Conservation (phyloP, 768 basidiomycete genomes). For the Strobilomyces confusus region DNA sequence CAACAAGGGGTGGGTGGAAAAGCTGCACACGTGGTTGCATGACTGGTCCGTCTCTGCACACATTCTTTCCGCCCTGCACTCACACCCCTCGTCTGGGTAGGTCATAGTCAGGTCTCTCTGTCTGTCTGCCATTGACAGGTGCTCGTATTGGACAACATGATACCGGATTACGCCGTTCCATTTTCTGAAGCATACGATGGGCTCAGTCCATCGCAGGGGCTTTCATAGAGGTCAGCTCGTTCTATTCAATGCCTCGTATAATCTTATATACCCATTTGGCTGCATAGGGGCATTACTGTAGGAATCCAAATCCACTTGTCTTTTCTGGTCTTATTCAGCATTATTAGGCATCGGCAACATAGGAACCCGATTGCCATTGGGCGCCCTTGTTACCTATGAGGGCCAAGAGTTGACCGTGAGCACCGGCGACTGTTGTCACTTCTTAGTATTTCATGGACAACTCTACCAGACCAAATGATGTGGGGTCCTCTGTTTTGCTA, state of each 20-base stretch:
- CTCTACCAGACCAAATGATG: constrained; percentile 21
- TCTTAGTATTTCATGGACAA: background rate
- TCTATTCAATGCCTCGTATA: background rate
- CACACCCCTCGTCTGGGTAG: constrained; percentile 28
- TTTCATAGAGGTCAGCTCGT: constrained; percentile 17
- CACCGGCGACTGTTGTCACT: background rate
- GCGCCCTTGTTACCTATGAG: constrained; percentile 22
- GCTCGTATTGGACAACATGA: constrained; percentile 24
- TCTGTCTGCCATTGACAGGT: constrained; percentile 11
- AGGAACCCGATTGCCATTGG: constrained; percentile 23
- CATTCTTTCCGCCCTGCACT: no score
- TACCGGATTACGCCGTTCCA: constrained; percentile 28
- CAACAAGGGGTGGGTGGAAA: constrained; percentile 90
- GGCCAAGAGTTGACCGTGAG: constrained; percentile 25
- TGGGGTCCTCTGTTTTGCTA: constrained; percentile 30
- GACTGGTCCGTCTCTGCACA: constrained; percentile 83
- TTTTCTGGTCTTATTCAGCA: background rate
- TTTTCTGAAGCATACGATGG: constrained; percentile 25
- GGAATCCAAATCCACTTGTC: background rate
- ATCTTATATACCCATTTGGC: background rate
- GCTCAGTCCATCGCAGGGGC: constrained; percentile 26
- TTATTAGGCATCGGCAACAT: constrained; percentile 23
- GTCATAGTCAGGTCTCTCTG: background rate
- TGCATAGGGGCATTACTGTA: constrained; percentile 25
- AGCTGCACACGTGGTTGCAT: constrained; percentile 79